These are phyloP conservation scores for Lepidium sativum DNA, from an alignment of 345 rosid species.

Conservation along the genomic window DNA sequence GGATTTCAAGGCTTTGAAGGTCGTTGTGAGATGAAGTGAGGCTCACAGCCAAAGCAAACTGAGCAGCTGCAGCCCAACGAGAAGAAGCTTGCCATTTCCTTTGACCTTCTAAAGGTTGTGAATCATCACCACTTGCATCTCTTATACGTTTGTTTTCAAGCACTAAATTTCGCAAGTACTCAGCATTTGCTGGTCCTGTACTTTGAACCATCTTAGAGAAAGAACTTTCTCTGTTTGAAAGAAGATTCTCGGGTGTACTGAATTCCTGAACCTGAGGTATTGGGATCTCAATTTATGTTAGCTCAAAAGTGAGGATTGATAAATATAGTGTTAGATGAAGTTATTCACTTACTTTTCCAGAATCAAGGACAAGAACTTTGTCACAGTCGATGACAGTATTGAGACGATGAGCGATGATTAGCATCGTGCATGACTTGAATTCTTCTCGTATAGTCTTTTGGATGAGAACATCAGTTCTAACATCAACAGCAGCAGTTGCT, in stretches of 20 bases:
- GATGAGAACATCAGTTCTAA: slow-evolving; percentile 94
- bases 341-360: slow-evolving; percentile 71
- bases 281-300: background rate
- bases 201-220: slow-evolving; percentile 98
- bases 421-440: slow-evolving; percentile 92
- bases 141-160: slow-evolving; percentile 32
- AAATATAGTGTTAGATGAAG: background rate
- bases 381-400: slow-evolving; percentile 96
- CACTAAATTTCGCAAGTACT: slow-evolving; percentile 72
- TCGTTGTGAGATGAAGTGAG: slow-evolving; percentile 64
- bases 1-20: slow-evolving; percentile 46
- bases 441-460: slow-evolving; percentile 98
- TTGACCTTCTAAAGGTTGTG: slow-evolving; percentile 51
- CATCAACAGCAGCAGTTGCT: slow-evolving; percentile 99
- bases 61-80: slow-evolving; percentile 81
- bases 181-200: slow-evolving; percentile 92
- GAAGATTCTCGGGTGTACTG: slow-evolving; percentile 65
- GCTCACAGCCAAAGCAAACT: slow-evolving; percentile 61
- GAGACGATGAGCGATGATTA: slow-evolving; percentile 93
- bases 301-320: background rate
- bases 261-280: slow-evolving; percentile 73
- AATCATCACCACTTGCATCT: slow-evolving; percentile 12
- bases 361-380: slow-evolving; percentile 76
- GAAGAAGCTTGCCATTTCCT: slow-evolving; percentile 75
- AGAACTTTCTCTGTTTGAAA: slow-evolving; percentile 61